These are phyloP conservation scores for Cupressus sempervirens DNA, from an alignment of 75 land plant species.

Conservation along the genomic window DNA sequence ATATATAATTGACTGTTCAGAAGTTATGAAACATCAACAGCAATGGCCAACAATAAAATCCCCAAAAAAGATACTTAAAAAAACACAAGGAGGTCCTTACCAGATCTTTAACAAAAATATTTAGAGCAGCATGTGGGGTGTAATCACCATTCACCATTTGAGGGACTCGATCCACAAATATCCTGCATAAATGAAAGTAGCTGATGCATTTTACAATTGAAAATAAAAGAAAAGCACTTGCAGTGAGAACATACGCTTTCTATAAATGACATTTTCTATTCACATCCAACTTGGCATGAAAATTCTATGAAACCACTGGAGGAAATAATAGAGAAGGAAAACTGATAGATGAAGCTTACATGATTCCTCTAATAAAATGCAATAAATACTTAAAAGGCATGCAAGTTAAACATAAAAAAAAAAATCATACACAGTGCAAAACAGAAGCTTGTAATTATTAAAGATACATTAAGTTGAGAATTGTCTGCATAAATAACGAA, in stretches of 20 bases:
- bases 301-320: not conserved
- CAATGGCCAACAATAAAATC: not conserved
- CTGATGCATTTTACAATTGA: not conserved
- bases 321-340: not conserved
- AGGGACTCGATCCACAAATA: conserved; percentile 67
- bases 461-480: not conserved
- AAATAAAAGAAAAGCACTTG: not conserved
- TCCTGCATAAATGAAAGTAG: conserved; percentile 40
- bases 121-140: conserved; percentile 33
- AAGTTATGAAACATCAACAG: not conserved
- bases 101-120: conserved; percentile 54
- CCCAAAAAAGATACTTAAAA: not conserved
- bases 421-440: too few species aligned
- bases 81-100: conserved; percentile 32
- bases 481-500: not conserved
- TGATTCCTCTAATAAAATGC: conserved; percentile 7
- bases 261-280: not conserved
- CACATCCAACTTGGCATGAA: not conserved
- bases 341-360: conserved; percentile 6
- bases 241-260: not conserved
- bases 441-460: not conserved
- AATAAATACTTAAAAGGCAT: not conserved
- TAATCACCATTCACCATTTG: conserved; percentile 55
- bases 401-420: not conserved
- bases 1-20: not conserved